These are phyloP conservation scores for Nicotiana otophora DNA, from an alignment of 257 asterid genomes.

Conservation along the genomic window DNA sequence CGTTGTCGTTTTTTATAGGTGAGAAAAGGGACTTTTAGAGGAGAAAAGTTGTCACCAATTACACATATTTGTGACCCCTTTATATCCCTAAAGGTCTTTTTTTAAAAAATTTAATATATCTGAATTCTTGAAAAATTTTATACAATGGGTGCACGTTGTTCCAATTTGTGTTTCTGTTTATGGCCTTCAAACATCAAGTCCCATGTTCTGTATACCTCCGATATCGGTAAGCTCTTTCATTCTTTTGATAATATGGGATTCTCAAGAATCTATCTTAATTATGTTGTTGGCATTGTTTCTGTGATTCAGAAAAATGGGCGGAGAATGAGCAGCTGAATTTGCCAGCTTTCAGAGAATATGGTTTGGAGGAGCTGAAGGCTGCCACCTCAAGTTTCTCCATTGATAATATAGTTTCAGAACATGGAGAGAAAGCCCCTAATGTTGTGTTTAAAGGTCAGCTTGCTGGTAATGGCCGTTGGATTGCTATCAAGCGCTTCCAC, in stretches of 20 bases:
- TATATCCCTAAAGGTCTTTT: background rate
- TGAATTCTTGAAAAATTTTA: background rate
- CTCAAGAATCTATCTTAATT: background rate
- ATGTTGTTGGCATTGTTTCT: background rate
- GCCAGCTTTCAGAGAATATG: constrained; percentile 31
- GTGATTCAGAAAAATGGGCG: constrained; percentile 25
- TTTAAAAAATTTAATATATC: background rate
- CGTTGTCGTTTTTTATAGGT: background rate
- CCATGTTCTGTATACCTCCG: constrained; percentile 28
- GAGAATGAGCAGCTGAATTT: constrained; percentile 23
- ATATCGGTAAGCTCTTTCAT: constrained; percentile 20
- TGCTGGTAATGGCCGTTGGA: constrained; percentile 27
- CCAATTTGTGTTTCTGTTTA: constrained; percentile 33
- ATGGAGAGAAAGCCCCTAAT: constrained; percentile 43
- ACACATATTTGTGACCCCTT: background rate
- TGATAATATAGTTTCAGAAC: constrained; percentile 45
- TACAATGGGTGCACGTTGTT: constrained; percentile 47
- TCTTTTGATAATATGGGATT: background rate
- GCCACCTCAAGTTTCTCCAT: constrained; percentile 41
- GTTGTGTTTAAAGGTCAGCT: constrained; percentile 43
- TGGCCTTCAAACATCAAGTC: constrained; percentile 35
- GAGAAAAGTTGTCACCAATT: background rate
- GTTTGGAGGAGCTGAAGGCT: constrained; percentile 37
- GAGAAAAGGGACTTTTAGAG: background rate
- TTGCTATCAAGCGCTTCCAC: constrained; percentile 44